Conservation (phyloP, 2,329 filamentous ascomycete species). For the Colletotrichum echinochloae region DNA sequence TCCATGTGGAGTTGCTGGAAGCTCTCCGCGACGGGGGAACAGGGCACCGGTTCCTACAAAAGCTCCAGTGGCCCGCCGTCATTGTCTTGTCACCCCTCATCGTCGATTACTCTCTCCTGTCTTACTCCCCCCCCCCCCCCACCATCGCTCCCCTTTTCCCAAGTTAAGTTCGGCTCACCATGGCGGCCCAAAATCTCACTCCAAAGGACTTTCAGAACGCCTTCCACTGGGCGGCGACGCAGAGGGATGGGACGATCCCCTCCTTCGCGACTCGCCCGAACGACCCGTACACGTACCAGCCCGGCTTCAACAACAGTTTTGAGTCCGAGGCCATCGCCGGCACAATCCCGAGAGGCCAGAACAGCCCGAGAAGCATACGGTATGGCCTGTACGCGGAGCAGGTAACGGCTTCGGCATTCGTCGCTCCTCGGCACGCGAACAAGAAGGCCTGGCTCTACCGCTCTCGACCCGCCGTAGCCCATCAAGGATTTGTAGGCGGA, state of each 20-base stretch:
- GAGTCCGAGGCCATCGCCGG: slow-evolving; percentile 60
- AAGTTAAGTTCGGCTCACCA: neutral
- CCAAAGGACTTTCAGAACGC: slow-evolving; percentile 60
- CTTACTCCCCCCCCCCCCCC: neutral
- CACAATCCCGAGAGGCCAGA: slow-evolving; percentile 59
- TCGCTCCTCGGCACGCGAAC: slow-evolving; percentile 47
- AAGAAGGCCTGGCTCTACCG: slow-evolving; percentile 50
- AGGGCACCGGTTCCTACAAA: slow-evolving; percentile 8
- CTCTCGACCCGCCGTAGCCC: slow-evolving; percentile 47
- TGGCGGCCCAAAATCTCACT: slow-evolving; percentile 18
- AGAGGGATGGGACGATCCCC: slow-evolving; percentile 65
- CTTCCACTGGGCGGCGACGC: slow-evolving; percentile 71
- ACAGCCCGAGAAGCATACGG: slow-evolving; percentile 55
- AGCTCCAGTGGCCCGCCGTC: neutral
- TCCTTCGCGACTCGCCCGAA: slow-evolving; percentile 60
- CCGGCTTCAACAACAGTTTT: slow-evolving; percentile 65
- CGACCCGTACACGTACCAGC: slow-evolving; percentile 64
- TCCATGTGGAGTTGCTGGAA: slow-evolving; percentile 33
- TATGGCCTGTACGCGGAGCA: slow-evolving; percentile 57
- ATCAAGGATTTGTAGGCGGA: slow-evolving; percentile 43
- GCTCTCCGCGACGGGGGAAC: slow-evolving; percentile 4
- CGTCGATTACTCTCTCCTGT: neutral
- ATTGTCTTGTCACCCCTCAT: neutral
- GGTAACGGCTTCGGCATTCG: slow-evolving; percentile 53
- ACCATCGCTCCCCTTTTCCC: neutral